These are phyloP conservation scores for Zalaria obscura DNA, from an alignment of 2,329 filamentous ascomycete genomes.

Conservation along the genomic window DNA sequence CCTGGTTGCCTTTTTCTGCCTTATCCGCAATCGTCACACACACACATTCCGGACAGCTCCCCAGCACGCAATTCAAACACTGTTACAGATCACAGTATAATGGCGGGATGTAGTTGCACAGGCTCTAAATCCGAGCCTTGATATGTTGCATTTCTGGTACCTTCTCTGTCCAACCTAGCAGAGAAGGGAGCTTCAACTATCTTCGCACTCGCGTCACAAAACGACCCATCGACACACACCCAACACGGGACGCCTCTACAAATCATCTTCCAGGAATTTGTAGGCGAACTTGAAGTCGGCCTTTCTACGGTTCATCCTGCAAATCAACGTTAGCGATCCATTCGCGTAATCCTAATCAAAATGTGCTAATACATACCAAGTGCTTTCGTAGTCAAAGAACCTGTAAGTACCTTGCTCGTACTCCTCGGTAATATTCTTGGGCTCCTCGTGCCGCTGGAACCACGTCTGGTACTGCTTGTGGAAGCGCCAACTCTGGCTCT, in stretches of 20 bases:
- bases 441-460: conserved; percentile 97
- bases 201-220: too few relatives aligned
- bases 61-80: too few relatives aligned
- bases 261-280: conserved; percentile 92
- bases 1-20: too few relatives aligned
- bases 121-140: too few relatives aligned
- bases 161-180: too few relatives aligned
- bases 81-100: too few relatives aligned
- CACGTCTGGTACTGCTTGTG: conserved; percentile 99
- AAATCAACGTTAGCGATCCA: neutral
- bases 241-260: conserved; percentile 27
- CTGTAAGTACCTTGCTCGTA: conserved; percentile 98
- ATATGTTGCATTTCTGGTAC: too few relatives aligned
- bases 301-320: conserved; percentile 95
- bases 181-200: too few relatives aligned
- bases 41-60: too few relatives aligned
- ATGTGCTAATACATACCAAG: conserved; percentile 54
- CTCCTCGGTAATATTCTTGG: conserved; percentile 96
- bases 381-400: conserved; percentile 99
- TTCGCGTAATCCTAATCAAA: neutral
- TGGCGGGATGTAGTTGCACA: too few relatives aligned
- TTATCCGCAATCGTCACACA: too few relatives aligned
- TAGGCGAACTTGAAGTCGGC: conserved; percentile 98
- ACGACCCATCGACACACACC: too few relatives aligned
- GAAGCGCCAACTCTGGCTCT: conserved; percentile 97